Base-by-base conservation (phyloP, 2,329 filamentous ascomycete genomes). In the Lachnellula hyalina region DNA sequence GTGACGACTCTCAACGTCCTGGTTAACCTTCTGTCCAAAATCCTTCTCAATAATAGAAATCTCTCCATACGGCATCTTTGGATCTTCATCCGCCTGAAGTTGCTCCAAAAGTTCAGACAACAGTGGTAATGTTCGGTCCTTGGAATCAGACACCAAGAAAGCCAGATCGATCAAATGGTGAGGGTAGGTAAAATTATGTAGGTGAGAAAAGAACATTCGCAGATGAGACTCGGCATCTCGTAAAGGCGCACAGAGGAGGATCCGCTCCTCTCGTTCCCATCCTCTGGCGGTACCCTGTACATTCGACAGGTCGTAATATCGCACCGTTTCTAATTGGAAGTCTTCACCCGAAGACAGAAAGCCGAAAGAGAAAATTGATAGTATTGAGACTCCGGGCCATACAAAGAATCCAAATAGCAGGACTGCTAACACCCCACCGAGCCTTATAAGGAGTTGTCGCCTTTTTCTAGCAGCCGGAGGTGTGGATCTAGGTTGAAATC, bases 31-130 rank as follows among this genome's bases (percentile, higher is more conserved):
- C 71, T 99, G 94, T 3, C 94, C 94, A 75, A 99, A 99, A 71
- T 99, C 93, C 75, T 99, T 99, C 74, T 97, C 90, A 62, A 99
- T 92, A 57, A 99, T 94, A 0, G 90, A 96, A 55, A 99, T 94
- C 74, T 99, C 94, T 57, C 94, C 94, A 68, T 92, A 99, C 15
- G 87, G 85, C 73, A 92, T 86, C 64, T 84, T 86, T 11, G 86
- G 84, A 64, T 96, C 89, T 21, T 85, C 78, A 58, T 94, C 83
- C 23, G 83, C 84, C 73, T 99, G 94, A 14, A 96, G 80, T 41
- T 85, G 82, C 63, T 90, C 83, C 51, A 99, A 75, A 65, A 88
- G 85, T 55, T 88, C 77, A 5, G 86, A 83, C 49, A 99, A 80
- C 47, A 94, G 79, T 34, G 83, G 73, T 38, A 96, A 77, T 1